Conservation (phyloP, 371 early-diverging fungal genomes). For the Blastocladiella emersonii region DNA sequence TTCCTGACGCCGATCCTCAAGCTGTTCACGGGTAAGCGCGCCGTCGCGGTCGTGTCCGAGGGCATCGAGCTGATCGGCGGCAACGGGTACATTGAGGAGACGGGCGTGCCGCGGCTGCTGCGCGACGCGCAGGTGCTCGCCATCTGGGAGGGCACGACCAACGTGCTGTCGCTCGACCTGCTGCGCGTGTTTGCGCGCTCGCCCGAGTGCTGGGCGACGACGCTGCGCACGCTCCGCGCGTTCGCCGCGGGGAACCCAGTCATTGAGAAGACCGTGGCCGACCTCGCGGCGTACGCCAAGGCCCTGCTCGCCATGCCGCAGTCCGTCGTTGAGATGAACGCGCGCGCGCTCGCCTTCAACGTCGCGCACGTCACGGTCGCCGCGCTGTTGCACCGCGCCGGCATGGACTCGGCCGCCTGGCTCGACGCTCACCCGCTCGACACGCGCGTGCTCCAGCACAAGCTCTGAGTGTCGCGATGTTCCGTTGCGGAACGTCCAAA, state of each 20-base stretch:
- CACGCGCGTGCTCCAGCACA: neutral
- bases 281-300: neutral
- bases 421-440: neutral
- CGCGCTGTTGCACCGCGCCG: neutral
- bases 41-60: conserved; percentile 31
- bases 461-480: neutral
- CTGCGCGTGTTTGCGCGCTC: conserved; percentile 28
- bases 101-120: conserved; percentile 38
- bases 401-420: neutral
- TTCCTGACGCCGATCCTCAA: conserved; percentile 50
- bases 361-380: neutral
- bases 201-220: neutral
- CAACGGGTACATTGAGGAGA: conserved; percentile 46
- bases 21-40: conserved; percentile 35
- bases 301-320: neutral
- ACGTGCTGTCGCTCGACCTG: conserved; percentile 49
- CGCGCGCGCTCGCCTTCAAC: neutral
- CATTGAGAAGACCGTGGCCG: neutral
- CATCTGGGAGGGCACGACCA: conserved; percentile 58
- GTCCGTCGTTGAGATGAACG: neutral
- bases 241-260: neutral
- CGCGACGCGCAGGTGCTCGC: conserved; percentile 50
- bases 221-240: neutral
- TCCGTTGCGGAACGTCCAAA: too few relatives aligned
- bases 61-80: conserved; percentile 55